phyloP scores from a whole-genome alignment of 1,284 basidiomycete genomes.

The Wolfiporia cocos region DNA sequence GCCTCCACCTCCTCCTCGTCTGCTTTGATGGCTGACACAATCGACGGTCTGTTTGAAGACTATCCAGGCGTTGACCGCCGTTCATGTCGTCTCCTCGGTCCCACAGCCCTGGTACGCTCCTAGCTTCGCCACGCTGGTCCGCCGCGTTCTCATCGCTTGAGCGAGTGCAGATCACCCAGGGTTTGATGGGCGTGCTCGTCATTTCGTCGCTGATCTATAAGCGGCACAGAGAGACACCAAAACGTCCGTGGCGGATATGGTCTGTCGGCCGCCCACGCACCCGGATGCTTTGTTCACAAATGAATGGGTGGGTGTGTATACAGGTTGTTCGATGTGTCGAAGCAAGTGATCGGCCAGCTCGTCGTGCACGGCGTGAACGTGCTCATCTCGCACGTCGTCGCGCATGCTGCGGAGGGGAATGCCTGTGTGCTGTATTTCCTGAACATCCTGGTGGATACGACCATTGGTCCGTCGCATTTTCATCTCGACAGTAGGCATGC shows the following conservation, averaged over 20 bases:
- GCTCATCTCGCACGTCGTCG: slow-evolving; percentile 70
- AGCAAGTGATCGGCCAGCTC: slow-evolving; percentile 90
- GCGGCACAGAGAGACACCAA: slow-evolving; percentile 82
- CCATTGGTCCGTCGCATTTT: slow-evolving; percentile 71
- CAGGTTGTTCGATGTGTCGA: slow-evolving; percentile 85
- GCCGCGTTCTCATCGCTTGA: background rate
- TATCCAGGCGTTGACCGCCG: slow-evolving; percentile 48
- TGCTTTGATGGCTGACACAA: slow-evolving; percentile 12
- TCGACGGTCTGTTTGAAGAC: slow-evolving; percentile 17
- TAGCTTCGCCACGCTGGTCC: background rate
- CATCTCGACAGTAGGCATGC: background rate
- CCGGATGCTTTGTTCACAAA: no score
- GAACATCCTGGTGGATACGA: slow-evolving; percentile 93
- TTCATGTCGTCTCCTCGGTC: slow-evolving; percentile 61
- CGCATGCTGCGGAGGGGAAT: slow-evolving; percentile 65
- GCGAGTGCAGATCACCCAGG: background rate
- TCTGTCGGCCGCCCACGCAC: slow-evolving; percentile 36
- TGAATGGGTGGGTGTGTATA: no score
- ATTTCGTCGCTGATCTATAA: slow-evolving; percentile 84
- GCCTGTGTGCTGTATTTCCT: slow-evolving; percentile 92
- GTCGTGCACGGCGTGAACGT: slow-evolving; percentile 89
- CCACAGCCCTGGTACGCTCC: slow-evolving; percentile 53
- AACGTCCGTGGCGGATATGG: slow-evolving; percentile 93
- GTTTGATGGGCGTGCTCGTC: slow-evolving; percentile 78
- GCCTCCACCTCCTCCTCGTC: slow-evolving; percentile 1